These are phyloP conservation scores for Beauveria medogensis DNA, from an alignment of 2,329 filamentous ascomycete species.

Conservation along the genomic window DNA sequence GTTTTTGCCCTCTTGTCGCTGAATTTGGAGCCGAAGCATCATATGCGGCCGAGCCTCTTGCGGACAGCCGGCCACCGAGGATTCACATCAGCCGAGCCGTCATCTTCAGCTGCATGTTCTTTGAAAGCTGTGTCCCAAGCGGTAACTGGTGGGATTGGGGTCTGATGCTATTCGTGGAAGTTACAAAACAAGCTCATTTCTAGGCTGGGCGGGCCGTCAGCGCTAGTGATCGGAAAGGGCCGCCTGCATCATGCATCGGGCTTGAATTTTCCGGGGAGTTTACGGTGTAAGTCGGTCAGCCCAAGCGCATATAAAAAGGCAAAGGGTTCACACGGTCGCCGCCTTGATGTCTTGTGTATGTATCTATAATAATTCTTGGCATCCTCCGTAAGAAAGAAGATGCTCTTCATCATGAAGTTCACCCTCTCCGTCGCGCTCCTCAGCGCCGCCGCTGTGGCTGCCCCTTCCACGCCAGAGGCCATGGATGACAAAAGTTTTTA, in stretches of 20 bases:
- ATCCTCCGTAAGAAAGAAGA: background rate
- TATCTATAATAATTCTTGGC: too few species aligned
- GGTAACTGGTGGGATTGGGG: background rate
- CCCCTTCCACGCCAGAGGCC: background rate
- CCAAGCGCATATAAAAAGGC: background rate
- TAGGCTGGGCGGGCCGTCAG: background rate
- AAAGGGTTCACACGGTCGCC: too few species aligned
- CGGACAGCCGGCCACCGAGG: too few species aligned
- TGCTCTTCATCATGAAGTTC: background rate
- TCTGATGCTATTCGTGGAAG: background rate
- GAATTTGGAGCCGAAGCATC: too few species aligned
- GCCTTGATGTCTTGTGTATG: too few species aligned
- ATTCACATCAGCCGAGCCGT: too few species aligned
- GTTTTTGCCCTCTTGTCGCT: too few species aligned
- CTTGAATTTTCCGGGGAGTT: background rate
- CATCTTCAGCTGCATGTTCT: too few species aligned
- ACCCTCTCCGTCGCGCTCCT: background rate
- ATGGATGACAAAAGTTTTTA: conserved; percentile 10
- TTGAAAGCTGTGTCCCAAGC: background rate
- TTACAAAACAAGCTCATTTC: background rate
- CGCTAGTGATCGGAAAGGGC: background rate
- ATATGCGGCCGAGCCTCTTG: too few species aligned
- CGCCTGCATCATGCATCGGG: background rate
- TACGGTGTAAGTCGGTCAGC: background rate
- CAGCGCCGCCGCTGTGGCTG: background rate